phyloP scores from a whole-genome alignment of 192 early-diverging fungal species.

The Martensiomyces pterosporus region DNA sequence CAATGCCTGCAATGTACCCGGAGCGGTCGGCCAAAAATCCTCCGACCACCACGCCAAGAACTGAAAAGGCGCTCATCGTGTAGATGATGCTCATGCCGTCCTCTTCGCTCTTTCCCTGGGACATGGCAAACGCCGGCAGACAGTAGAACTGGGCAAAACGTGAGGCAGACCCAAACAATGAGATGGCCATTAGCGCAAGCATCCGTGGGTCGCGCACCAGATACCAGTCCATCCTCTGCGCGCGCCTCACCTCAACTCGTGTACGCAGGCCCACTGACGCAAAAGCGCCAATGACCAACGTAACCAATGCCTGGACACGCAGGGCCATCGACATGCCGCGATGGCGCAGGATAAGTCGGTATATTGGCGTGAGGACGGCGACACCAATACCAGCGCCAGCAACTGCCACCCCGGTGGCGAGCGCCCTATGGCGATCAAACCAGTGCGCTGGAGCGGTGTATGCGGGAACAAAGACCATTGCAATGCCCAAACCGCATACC shows the following conservation, averaged over 20 bases:
- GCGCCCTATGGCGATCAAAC: constrained; percentile 48
- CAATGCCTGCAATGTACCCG: constrained; percentile 25
- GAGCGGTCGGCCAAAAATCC: constrained; percentile 13
- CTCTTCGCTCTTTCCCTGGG: neutral
- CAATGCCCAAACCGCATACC: constrained; percentile 47
- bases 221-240: constrained; percentile 8
- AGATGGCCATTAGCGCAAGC: constrained; percentile 15
- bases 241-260: constrained; percentile 3
- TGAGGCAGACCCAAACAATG: constrained; percentile 15
- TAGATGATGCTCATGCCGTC: constrained; percentile 18
- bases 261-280: constrained; percentile 19
- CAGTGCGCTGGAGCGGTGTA: constrained; percentile 50
- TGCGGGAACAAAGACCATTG: constrained; percentile 48
- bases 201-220: constrained; percentile 11
- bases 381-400: constrained; percentile 49
- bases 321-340: constrained; percentile 37
- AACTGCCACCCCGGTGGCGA: constrained; percentile 44
- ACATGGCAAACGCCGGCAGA: constrained; percentile 22
- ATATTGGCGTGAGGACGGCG: constrained; percentile 33
- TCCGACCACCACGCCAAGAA: constrained; percentile 14
- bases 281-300: constrained; percentile 9
- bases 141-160: constrained; percentile 29
- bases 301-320: constrained; percentile 24
- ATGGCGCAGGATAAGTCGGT: constrained; percentile 25
- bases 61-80: constrained; percentile 10